These are phyloP conservation scores for Melanopsichium pennsylvanicum DNA, from an alignment of 1,284 basidiomycete genomes.

Conservation along the genomic window DNA sequence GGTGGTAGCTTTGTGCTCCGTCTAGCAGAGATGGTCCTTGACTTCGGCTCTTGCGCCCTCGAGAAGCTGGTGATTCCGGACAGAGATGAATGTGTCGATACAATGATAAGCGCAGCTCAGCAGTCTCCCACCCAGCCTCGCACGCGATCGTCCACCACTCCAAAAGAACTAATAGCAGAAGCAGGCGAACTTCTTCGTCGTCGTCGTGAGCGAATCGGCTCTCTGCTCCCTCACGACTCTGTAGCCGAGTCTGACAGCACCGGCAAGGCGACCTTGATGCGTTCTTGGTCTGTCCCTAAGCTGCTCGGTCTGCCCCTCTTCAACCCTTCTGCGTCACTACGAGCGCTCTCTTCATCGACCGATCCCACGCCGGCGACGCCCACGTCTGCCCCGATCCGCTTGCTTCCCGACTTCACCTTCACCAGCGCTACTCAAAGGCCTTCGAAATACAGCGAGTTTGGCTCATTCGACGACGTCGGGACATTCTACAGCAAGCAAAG, in stretches of 20 bases:
- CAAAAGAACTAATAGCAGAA: slow-evolving; percentile 29
- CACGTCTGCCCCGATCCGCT: slow-evolving; percentile 2
- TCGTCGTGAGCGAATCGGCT: slow-evolving; percentile 24
- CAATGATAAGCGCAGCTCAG: neutral
- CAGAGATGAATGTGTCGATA: slow-evolving; percentile 1
- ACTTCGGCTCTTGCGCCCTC: slow-evolving; percentile 37
- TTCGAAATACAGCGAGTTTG: slow-evolving; percentile 9
- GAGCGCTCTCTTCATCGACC: slow-evolving; percentile 19
- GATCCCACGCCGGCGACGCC: slow-evolving; percentile 25
- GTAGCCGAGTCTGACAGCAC: neutral
- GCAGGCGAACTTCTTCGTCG: slow-evolving; percentile 29
- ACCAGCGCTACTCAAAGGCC: slow-evolving; percentile 5
- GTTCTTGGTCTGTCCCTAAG: slow-evolving; percentile 36
- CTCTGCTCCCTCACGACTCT: slow-evolving; percentile 7
- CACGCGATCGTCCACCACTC: slow-evolving; percentile 26
- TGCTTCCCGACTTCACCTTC: slow-evolving; percentile 26
- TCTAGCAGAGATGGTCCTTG: slow-evolving; percentile 37
- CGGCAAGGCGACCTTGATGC: slow-evolving; percentile 7
- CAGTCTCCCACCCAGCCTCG: slow-evolving; percentile 18
- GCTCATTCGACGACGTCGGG: slow-evolving; percentile 26
- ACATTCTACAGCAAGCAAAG: slow-evolving; percentile 9
- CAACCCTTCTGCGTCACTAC: slow-evolving; percentile 25
- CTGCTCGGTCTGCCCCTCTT: slow-evolving; percentile 33
- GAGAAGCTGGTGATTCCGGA: slow-evolving; percentile 17
- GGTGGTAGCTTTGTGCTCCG: slow-evolving; percentile 35